phyloP scores from a whole-genome alignment of 1,284 basidiomycete species.

The Naganishia sp. region DNA sequence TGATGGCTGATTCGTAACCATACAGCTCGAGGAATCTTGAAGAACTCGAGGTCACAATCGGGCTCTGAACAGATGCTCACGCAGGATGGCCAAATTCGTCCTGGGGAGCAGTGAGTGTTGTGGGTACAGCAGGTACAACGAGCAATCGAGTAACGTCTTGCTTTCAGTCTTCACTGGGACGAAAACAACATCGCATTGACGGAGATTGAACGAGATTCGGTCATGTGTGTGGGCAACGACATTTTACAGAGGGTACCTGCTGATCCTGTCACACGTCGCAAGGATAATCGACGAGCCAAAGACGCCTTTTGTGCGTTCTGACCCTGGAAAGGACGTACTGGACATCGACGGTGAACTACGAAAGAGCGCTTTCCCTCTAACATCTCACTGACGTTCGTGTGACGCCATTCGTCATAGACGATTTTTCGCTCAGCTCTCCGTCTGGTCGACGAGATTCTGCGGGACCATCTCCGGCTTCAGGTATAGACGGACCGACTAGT shows the following conservation, averaged over 20 bases:
- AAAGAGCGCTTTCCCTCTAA: slow-evolving; percentile 36
- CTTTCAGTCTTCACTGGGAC: slow-evolving; percentile 75
- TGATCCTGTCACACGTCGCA: not conserved
- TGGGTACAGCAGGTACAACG: not conserved
- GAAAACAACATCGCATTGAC: slow-evolving; percentile 86
- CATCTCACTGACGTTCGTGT: slow-evolving; percentile 21
- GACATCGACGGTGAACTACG: slow-evolving; percentile 13
- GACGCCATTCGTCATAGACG: slow-evolving; percentile 39
- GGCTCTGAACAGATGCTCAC: slow-evolving; percentile 26
- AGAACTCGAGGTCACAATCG: slow-evolving; percentile 30
- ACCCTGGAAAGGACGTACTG: slow-evolving; percentile 12
- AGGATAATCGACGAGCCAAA: slow-evolving; percentile 91
- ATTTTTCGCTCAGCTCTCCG: slow-evolving; percentile 33
- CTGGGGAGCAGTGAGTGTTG: slow-evolving; percentile 3
- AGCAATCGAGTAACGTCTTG: not conserved
- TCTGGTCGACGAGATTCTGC: slow-evolving; percentile 4
- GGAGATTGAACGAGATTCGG: slow-evolving; percentile 85
- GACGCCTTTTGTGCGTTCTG: slow-evolving; percentile 74
- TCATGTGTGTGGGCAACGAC: slow-evolving; percentile 61
- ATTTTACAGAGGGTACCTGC: not conserved
- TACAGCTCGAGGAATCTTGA: slow-evolving; percentile 33
- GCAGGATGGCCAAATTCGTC: slow-evolving; percentile 1
- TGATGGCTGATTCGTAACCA: not conserved
- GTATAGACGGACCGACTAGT: slow-evolving; percentile 38
- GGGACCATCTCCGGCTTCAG: not conserved